Percentiles rank a stretch among this genome's conserved stretches.
phyloP scores from a whole-genome alignment of 129 eudicot genomes.

The Tanacetum coccineum region DNA sequence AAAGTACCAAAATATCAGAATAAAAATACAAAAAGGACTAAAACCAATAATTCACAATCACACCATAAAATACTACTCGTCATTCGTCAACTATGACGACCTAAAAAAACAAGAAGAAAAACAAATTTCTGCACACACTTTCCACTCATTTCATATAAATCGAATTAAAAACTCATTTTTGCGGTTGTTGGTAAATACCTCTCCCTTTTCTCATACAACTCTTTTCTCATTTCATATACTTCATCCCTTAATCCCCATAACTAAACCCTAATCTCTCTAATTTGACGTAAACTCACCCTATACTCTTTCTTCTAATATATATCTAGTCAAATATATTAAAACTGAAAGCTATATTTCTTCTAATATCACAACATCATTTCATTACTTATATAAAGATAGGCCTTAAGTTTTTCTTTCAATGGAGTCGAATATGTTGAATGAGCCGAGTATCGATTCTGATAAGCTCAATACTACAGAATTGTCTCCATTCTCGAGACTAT shows the following conservation, averaged over 20 bases:
- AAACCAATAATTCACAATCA: not conserved
- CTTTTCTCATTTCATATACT: conserved; percentile 7
- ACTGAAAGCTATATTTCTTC: conserved; percentile 31
- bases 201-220: not conserved
- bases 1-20: not conserved
- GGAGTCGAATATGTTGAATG: conserved; percentile 42
- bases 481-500: conserved; percentile 77
- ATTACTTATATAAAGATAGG: too few species aligned
- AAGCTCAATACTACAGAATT: conserved; percentile 79
- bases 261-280: not conserved
- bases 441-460: conserved; percentile 59
- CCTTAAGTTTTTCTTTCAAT: not conserved
- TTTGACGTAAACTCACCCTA: conserved; percentile 29
- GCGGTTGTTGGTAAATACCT: conserved; percentile 18
- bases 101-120: too few species aligned
- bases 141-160: not conserved
- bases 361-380: not conserved
- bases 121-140: not conserved
- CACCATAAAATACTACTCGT: not conserved
- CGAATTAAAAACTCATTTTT: not conserved
- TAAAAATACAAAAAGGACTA: not conserved
- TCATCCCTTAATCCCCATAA: conserved; percentile 3
- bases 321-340: not conserved
- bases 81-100: too few species aligned
- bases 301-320: not conserved